phyloP scores from a whole-genome alignment of 164 flowering plant genomes.

The Umbellularia californica region DNA sequence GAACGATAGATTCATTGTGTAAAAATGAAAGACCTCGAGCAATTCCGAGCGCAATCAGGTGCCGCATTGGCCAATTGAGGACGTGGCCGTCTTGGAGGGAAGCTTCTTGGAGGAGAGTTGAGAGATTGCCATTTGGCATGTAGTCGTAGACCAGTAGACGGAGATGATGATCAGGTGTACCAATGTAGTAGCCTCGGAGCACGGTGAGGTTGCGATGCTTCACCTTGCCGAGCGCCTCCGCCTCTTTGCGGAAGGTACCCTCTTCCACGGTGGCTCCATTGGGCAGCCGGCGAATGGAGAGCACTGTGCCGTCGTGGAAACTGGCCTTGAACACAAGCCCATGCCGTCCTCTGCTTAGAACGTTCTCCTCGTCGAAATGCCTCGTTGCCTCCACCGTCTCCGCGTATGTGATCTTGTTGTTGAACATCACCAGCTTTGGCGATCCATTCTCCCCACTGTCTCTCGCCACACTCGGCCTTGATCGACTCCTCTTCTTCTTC shows the following conservation, averaged over 20 bases:
- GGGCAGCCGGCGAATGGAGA: slow-evolving; percentile 62
- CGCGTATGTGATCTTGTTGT: slow-evolving; percentile 54
- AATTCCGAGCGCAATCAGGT: slow-evolving; percentile 82
- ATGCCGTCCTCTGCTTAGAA: slow-evolving; percentile 56
- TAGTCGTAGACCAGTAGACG: slow-evolving; percentile 80
- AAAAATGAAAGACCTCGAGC: slow-evolving; percentile 80
- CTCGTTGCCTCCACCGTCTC: slow-evolving; percentile 81
- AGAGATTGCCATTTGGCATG: slow-evolving; percentile 94
- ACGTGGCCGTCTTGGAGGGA: slow-evolving; percentile 91
- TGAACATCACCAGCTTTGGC: slow-evolving; percentile 81
- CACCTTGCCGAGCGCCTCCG: slow-evolving; percentile 67
- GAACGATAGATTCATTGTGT: slow-evolving; percentile 52
- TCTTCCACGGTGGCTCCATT: slow-evolving; percentile 46
- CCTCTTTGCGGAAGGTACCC: slow-evolving; percentile 53
- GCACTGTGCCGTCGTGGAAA: slow-evolving; percentile 71
- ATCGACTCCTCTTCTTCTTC: slow-evolving; percentile 53
- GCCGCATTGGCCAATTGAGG: slow-evolving; percentile 98
- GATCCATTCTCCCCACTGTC: slow-evolving; percentile 56
- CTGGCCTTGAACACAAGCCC: slow-evolving; percentile 78
- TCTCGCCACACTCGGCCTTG: slow-evolving; percentile 6
- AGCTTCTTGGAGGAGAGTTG: slow-evolving; percentile 85
- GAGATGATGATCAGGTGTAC: slow-evolving; percentile 41
- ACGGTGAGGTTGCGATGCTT: slow-evolving; percentile 83
- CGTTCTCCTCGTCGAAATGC: slow-evolving; percentile 87
- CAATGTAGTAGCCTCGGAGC: slow-evolving; percentile 79